Percentiles rank a stretch among this genome's conserved stretches.
These are phyloP conservation scores for Ophiostoma novo-ulmi DNA, from an alignment of 2,329 filamentous ascomycete species.

Conservation along the genomic window DNA sequence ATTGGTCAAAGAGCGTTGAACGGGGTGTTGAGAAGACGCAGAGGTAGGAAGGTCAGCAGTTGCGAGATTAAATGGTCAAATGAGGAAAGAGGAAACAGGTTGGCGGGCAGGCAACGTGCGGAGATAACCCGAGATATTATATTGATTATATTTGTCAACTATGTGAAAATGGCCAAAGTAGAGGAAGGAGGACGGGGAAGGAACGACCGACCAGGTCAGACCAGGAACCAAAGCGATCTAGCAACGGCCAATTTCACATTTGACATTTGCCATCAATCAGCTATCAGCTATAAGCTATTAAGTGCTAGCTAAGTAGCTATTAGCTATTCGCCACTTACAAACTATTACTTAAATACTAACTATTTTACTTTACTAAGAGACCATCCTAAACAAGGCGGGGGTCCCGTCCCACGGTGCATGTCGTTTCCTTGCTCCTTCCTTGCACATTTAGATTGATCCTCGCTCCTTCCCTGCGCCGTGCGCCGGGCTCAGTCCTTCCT, in stretches of 20 bases:
- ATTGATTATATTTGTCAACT: background rate
- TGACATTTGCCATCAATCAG: background rate
- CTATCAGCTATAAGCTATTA: background rate
- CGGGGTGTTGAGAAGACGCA: background rate
- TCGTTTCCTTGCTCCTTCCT: slow-evolving; percentile 9
- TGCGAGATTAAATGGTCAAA: background rate
- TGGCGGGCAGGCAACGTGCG: background rate
- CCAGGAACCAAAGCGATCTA: background rate
- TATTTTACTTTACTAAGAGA: background rate
- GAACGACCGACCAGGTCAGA: background rate
- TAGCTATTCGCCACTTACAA: background rate
- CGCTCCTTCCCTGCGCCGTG: slow-evolving; percentile 6
- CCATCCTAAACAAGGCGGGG: slow-evolving; percentile 16
- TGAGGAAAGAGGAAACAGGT: background rate
- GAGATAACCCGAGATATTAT: slow-evolving; percentile 7
- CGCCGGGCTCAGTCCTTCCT: background rate
- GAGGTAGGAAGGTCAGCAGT: background rate
- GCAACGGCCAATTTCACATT: slow-evolving; percentile 9
- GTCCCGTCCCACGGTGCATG: slow-evolving; percentile 14
- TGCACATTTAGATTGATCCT: background rate
- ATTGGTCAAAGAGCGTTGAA: background rate
- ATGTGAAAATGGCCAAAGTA: slow-evolving; percentile 5
- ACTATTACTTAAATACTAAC: background rate
- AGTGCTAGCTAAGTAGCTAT: background rate
- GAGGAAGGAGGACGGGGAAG: slow-evolving; percentile 7